Base-by-base conservation (phyloP, 257 asterid species). In the Scutellaria galericulata region DNA sequence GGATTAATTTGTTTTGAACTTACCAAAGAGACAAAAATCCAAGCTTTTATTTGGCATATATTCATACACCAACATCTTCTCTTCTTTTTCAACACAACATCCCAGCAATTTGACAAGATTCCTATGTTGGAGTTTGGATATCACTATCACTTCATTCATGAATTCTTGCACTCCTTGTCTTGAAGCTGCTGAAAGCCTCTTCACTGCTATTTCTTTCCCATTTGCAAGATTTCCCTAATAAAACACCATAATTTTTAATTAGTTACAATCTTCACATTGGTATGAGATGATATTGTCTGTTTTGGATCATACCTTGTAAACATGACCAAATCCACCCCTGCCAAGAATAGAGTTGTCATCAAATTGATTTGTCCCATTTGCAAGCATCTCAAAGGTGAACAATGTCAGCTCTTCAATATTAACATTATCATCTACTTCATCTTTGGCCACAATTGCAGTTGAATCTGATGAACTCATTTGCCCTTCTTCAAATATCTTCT, bases 111-210 rank as follows among this genome's bases (percentile, higher is more conserved):
- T 48, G 54, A 48, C 54, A 48, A 48, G 54, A 48, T 48, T 48
- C 18, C 15, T 22, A 7, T 55, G 61, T 55, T 55, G 61, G 8
- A 55, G 61, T 22, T 55, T 55, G 61, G 61, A 55, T 35, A 55
- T 55, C 7, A 55, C 39, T 13, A 22, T 55, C 61, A 55, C 61
- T 55, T 55, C 61, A 9, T 55, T 55, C 61, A 55, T 55, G 61
- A 55, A 55, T 55, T 55, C 61, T 55, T 55, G 39, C 7, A 24
- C 10, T 9, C 61, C 61, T 5, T 55, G 61, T 22, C 61, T n/a
- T 8, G 61, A 55, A 22, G 27, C 40, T 20, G 61, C 40, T 9
- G 13, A 55, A 0, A 55, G 14, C 61, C 61, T 55, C 61, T 55
- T 55, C 7, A 55, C 61, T 8, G 61, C 61, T 8, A 55, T 55